These are phyloP conservation scores for Agrocybe praecox DNA, from an alignment of 768 basidiomycete species.

Conservation along the genomic window DNA sequence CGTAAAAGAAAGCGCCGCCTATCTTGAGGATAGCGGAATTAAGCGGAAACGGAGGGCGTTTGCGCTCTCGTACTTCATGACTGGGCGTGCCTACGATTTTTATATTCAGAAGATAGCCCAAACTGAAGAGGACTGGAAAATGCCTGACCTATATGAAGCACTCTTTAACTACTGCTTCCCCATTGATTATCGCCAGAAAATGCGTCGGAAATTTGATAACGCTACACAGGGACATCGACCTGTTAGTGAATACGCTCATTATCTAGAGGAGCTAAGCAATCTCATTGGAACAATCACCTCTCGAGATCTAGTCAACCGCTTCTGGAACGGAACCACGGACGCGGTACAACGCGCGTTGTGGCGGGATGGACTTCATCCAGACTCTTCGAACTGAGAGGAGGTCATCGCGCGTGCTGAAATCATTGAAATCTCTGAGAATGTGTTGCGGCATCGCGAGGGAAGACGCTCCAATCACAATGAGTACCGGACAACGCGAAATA, in stretches of 20 bases:
- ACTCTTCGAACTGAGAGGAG: constrained; percentile 20
- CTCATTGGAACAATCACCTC: constrained; percentile 33
- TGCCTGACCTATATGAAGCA: constrained; percentile 26
- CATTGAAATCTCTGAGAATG: constrained; percentile 14
- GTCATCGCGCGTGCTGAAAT: constrained; percentile 7
- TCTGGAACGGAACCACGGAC: constrained; percentile 33
- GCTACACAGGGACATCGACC: constrained; percentile 25
- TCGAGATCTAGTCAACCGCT: constrained; percentile 26
- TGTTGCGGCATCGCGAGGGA: not conserved
- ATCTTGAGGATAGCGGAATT: constrained; percentile 10
- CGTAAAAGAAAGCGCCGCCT: constrained; percentile 10
- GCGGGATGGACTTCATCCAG: constrained; percentile 27
- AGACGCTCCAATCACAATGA: not conserved
- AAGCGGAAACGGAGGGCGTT: constrained; percentile 2
- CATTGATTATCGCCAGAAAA: not conserved
- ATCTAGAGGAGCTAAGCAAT: constrained; percentile 33
- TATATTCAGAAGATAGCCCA: constrained; percentile 21
- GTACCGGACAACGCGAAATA: too few species aligned
- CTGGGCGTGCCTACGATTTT: constrained; percentile 13
- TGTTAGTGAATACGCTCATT: constrained; percentile 20
- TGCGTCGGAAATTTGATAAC: constrained; percentile 21
- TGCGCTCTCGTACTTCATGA: constrained; percentile 8
- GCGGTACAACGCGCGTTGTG: constrained; percentile 29
- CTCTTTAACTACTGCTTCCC: constrained; percentile 43
- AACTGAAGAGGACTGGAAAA: constrained; percentile 27